phyloP scores from a whole-genome alignment of 148 eudicot genomes.

The Gaultheria prostrata region DNA sequence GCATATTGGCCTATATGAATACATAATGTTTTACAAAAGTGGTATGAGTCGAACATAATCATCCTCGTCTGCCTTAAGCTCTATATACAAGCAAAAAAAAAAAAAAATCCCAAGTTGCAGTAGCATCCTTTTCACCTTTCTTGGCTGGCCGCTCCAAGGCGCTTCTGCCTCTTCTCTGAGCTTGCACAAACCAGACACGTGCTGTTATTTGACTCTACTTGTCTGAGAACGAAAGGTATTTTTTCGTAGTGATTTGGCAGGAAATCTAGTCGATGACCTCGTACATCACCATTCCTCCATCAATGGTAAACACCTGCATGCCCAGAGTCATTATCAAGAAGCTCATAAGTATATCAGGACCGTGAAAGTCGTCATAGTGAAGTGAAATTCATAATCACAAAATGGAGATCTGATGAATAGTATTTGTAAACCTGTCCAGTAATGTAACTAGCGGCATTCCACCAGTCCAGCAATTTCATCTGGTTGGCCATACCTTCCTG shows the following conservation, averaged over 20 bases:
- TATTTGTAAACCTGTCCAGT: constrained; percentile 65
- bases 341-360: neutral
- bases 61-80: too few species aligned
- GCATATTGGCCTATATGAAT: too few species aligned
- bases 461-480: constrained; percentile 85
- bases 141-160: too few species aligned
- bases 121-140: too few species aligned
- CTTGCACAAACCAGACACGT: too few species aligned
- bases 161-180: too few species aligned
- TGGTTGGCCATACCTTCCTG: constrained; percentile 71
- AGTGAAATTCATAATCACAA: neutral
- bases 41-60: too few species aligned
- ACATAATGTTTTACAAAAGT: too few species aligned
- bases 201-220: too few species aligned
- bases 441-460: constrained; percentile 72
- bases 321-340: neutral
- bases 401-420: neutral
- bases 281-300: constrained; percentile 92
- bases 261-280: neutral
- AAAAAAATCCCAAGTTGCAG: too few species aligned
- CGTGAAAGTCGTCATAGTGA: neutral
- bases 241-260: neutral
- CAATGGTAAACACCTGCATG: constrained; percentile 69
- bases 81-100: too few species aligned
- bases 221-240: neutral